Conservation (phyloP, 129 eudicot species). For the carrot (Daucus carota) region DNA sequence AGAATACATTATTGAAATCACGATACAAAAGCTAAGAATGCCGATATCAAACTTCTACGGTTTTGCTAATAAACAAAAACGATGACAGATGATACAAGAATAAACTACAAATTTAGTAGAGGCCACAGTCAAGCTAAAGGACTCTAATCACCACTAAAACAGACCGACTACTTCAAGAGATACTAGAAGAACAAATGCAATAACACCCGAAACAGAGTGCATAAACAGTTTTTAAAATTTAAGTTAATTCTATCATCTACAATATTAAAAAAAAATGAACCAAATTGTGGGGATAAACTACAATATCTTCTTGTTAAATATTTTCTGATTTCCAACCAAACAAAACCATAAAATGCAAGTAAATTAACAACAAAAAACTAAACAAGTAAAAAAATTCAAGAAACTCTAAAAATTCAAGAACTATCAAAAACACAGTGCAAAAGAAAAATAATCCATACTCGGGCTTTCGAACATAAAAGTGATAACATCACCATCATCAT, state of each 20-base stretch:
- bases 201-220: background rate
- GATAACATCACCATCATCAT: slow-evolving; percentile 85
- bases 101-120: background rate
- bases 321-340: too few species aligned
- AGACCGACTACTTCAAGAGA: background rate
- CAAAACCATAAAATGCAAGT: background rate
- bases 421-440: background rate
- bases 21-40: background rate
- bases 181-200: background rate
- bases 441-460: slow-evolving; percentile 32
- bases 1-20: background rate
- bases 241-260: background rate
- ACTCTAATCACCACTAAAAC: too few species aligned
- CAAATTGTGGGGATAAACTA: background rate
- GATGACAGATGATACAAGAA: too few species aligned
- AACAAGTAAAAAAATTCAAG: background rate
- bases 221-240: too few species aligned
- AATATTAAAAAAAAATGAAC: too few species aligned
- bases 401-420: background rate
- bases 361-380: background rate
- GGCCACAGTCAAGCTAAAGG: background rate
- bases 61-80: too few species aligned
- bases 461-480: slow-evolving; percentile 91
- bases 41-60: background rate
- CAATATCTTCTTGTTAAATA: too few species aligned